Percentiles rank a stretch among this genome's conserved stretches.
phyloP scores from a whole-genome alignment of 768 basidiomycete genomes.

The Suillus discolor region DNA sequence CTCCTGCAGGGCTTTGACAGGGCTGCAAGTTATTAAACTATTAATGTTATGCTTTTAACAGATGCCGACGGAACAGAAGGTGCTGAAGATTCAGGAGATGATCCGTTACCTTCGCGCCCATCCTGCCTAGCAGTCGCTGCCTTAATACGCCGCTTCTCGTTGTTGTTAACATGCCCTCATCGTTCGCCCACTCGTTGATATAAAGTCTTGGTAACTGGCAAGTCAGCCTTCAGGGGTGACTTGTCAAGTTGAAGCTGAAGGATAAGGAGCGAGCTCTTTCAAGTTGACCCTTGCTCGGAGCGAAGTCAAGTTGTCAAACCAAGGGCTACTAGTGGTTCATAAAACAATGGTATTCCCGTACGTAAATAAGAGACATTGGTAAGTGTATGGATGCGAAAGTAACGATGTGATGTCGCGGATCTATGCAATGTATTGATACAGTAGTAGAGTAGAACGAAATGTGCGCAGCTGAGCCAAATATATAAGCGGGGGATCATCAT shows the following conservation, averaged over 20 bases:
- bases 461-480: constrained; percentile 13
- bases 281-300: too few species aligned
- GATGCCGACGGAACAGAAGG: constrained; percentile 59
- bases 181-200: not conserved
- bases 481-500: not conserved
- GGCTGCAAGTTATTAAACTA: not conserved
- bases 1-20: not conserved
- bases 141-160: not conserved
- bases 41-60: constrained; percentile 22
- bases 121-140: constrained; percentile 1
- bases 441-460: constrained; percentile 17
- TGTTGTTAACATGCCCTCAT: not conserved
- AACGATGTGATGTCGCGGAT: constrained; percentile 5
- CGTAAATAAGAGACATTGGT: constrained; percentile 2
- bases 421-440: constrained; percentile 8
- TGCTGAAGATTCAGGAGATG: constrained; percentile 52
- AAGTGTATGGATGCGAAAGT: constrained; percentile 2
- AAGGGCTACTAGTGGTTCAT: not conserved
- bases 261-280: not conserved
- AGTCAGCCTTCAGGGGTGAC: not conserved
- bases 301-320: not conserved
- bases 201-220: not conserved
- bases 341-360: constrained; percentile 6
- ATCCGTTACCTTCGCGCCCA: constrained; percentile 41
- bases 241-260: not conserved